Evolutionary conservation across 1,284 basidiomycete species (phyloP), one percentile per base, ranked within the genome.

Genomic region (Mrakiaceae sp.): DNA sequence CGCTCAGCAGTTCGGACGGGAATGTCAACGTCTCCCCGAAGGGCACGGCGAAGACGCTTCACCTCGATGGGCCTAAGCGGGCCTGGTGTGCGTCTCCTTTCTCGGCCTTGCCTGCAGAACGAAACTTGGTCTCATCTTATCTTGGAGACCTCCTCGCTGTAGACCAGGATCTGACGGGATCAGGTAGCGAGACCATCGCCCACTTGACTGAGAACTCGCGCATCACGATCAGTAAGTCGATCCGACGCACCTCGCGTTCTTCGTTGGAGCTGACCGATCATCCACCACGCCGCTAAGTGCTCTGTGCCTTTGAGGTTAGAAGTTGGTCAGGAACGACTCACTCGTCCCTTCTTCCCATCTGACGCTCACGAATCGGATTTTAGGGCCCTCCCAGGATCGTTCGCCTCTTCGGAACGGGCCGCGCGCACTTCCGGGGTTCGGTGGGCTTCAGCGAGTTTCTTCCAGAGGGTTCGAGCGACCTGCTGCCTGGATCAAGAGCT

Each of bases 161-260:
- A 69, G 69, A 70, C 39, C 66, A 70, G 49, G 69, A 70, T 50
- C 57, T 70, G 2, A 67, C 67, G 3, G 69, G 69, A 8, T 43
- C 62, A 62, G 69, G 69, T 6, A 55, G 58, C 42, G 69, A 70
- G 50, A 70, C 69, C 3, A 68, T 70, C n/a, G 62, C 67, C 4
- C 67, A 70, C 44, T n/a, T 70, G 2, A 56, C 60, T 5, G 62
- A 70, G 58, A 70, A 70, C 54, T 63, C 58, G 2, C 60, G 67
- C 14, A 64, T 70, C 12, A 70, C 69, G 0, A 63, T 70, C 64
- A 44, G 60, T 62, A 3, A 40, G 59, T 14, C 44, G 4, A 3
- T 42, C 10, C 9, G 8, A n/a, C 16, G n/a, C 42, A 8, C 43
- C 43, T 40, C 2, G 3, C 14, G 5, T 16, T 16, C 3, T 48